These are phyloP conservation scores for Solanum chacoense DNA, from an alignment of 305 asterid genomes.

Conservation along the genomic window DNA sequence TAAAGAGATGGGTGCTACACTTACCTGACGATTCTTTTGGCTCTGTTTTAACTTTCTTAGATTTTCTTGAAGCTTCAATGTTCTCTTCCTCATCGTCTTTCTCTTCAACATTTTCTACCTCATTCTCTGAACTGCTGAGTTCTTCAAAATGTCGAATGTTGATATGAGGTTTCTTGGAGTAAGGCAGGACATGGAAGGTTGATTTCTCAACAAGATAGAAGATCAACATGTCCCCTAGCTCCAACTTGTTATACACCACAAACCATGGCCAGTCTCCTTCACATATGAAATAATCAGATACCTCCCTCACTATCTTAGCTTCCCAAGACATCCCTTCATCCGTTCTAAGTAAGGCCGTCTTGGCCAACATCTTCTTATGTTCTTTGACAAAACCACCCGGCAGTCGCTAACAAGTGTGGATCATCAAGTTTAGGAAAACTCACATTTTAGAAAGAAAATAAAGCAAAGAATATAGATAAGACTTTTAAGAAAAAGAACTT, in stretches of 20 bases:
- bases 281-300: not conserved
- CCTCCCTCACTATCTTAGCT: not conserved
- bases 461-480: not conserved
- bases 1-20: not conserved
- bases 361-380: not conserved
- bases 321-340: not conserved
- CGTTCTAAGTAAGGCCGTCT: not conserved
- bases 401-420: not conserved
- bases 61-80: not conserved
- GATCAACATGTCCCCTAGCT: not conserved
- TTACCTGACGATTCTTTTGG: not conserved
- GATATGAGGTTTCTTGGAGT: not conserved
- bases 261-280: not conserved
- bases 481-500: not conserved
- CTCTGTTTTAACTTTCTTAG: not conserved
- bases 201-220: not conserved
- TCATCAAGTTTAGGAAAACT: not conserved
- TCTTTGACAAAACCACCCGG: not conserved
- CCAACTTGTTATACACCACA: not conserved
- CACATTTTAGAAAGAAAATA: not conserved
- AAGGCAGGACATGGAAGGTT: not conserved
- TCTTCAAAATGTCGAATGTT: not conserved
- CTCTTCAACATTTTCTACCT: not conserved
- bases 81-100: not conserved
- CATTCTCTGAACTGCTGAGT: not conserved